Base-by-base conservation (phyloP, 768 basidiomycete genomes). In the Leccinellum albellum region DNA sequence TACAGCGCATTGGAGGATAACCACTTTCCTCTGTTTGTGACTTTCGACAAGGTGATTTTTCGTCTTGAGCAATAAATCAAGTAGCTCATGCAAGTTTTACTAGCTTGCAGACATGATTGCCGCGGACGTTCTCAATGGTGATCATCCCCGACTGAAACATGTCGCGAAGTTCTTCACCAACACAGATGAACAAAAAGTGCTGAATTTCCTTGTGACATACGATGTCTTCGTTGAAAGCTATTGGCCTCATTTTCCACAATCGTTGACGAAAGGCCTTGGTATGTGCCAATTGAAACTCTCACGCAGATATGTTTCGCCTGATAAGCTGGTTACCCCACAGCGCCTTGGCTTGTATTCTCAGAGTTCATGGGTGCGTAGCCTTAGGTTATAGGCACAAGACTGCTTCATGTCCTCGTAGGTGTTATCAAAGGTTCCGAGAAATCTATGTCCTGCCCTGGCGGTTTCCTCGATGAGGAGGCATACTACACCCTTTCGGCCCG, bases 21-120 rank as follows among this genome's bases (percentile, higher is more conserved):
- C 0, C 79, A 90, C 63, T 90, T 89, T 53, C 88, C 88, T 0
- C 67, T 90, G 42, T 90, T 89, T 58, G 64, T 87, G 1, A 86
- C 88, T 0, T 86, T 83, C 53, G 82, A 88, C 62, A 74, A 76
- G 52, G 88, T 86, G 57, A 47, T 78, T 60, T 24, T 31, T 12
- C 1, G 3, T 32, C 3, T 29, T 3, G 23, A 46, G 8, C 14
- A 46, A 24, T 14, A 12, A 46, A 46, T 24, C 12, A 14, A 46
- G 23, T 24, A 15, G 44, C 44, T 46, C 14, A 23, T 15, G 13
- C 20, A 1, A 17, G n/a, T 40, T 5, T 13, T 50, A 3, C 28
- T 40, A 70, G 69, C 61, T 70, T 2, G 64, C 57, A 2, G 59
- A 40, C 20, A 72, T 70, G 69, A 57, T 72, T 17, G 70, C 69